phyloP scores from a whole-genome alignment of 2,329 filamentous ascomycete genomes.

The Trichoderma brevicompactum region DNA sequence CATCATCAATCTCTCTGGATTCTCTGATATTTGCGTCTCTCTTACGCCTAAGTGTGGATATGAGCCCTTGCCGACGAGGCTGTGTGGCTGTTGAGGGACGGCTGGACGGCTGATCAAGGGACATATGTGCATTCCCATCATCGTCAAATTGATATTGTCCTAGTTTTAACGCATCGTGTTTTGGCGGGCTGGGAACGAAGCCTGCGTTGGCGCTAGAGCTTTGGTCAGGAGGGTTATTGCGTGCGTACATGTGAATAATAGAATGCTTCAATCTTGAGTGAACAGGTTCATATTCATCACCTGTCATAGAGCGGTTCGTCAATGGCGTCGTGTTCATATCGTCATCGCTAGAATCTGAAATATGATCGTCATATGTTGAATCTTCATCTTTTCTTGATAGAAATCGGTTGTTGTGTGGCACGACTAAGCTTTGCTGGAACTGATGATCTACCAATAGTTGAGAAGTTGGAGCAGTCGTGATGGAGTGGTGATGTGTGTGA shows the following conservation, averaged over 20 bases:
- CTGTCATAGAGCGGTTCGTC: constrained; percentile 27
- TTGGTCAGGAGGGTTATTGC: constrained; percentile 44
- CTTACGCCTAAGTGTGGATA: constrained; percentile 68
- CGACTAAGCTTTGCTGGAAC: constrained; percentile 49
- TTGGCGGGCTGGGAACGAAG: neutral
- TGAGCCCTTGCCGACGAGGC: constrained; percentile 55
- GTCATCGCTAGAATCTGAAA: constrained; percentile 70
- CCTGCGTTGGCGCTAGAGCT: constrained; percentile 37
- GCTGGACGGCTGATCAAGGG: constrained; percentile 39
- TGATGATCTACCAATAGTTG: constrained; percentile 39
- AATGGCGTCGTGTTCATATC: constrained; percentile 37
- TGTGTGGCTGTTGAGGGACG: constrained; percentile 28
- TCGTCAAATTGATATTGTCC: constrained; percentile 48
- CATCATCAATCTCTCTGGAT: constrained; percentile 59
- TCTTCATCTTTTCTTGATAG: constrained; percentile 48
- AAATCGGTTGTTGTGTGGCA: constrained; percentile 42
- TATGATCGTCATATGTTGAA: constrained; percentile 63
- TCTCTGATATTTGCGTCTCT: constrained; percentile 56
- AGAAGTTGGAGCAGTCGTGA: constrained; percentile 44
- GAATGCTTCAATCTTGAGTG: constrained; percentile 32
- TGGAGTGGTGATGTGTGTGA: constrained; percentile 51
- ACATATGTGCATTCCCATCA: constrained; percentile 46
- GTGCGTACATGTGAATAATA: constrained; percentile 9
- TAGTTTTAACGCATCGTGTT: neutral
- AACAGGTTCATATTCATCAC: constrained; percentile 32